Evolutionary conservation across 129 eudicot species (phyloP).

Genomic region (Flaveria sonorensis): DNA sequence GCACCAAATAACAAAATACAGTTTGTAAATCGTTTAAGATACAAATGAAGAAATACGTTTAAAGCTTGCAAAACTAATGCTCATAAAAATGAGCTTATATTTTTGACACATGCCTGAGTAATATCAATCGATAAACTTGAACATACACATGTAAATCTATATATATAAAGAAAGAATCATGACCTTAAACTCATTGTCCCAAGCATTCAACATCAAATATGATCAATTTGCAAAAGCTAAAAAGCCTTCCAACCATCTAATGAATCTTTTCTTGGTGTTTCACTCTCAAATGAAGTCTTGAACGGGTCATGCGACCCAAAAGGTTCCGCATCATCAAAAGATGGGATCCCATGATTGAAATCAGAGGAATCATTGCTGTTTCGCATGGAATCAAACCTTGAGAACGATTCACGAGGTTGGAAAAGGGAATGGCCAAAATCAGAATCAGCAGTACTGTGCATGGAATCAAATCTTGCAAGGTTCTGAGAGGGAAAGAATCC

Average conservation of each 20-base stretch:
- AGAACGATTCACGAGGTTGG: slow-evolving; percentile 44
- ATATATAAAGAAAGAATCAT: slow-evolving; percentile 23
- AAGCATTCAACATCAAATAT: slow-evolving; percentile 21
- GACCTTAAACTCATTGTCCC: slow-evolving; percentile 15
- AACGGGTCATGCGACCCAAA: slow-evolving; percentile 60
- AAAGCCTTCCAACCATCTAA: slow-evolving; percentile 77
- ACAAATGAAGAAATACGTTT: background rate
- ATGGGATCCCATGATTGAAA: slow-evolving; percentile 48
- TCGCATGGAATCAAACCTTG: slow-evolving; percentile 63
- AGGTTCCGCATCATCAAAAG: slow-evolving; percentile 66
- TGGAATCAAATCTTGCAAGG: slow-evolving; percentile 58
- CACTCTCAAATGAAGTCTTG: slow-evolving; percentile 45
- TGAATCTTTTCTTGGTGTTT: slow-evolving; percentile 68
- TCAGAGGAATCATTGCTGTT: slow-evolving; percentile 51
- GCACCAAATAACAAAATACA: background rate
- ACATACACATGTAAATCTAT: slow-evolving; percentile 13
- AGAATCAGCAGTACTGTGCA: slow-evolving; percentile 50
- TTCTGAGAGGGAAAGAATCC: slow-evolving; percentile 40
- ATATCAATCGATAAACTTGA: slow-evolving; percentile 6
- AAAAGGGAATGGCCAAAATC: slow-evolving; percentile 47
- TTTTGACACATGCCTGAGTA: background rate
- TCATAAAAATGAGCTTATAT: slow-evolving; percentile 24
- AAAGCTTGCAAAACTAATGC: slow-evolving; percentile 22
- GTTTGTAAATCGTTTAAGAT: background rate
- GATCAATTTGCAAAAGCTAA: slow-evolving; percentile 36